A percentile compares a stretch with the other conserved stretches of the same genome.
phyloP scores from a whole-genome alignment of 352 stramenopile genomes.

The Peronospora farinosa region DNA sequence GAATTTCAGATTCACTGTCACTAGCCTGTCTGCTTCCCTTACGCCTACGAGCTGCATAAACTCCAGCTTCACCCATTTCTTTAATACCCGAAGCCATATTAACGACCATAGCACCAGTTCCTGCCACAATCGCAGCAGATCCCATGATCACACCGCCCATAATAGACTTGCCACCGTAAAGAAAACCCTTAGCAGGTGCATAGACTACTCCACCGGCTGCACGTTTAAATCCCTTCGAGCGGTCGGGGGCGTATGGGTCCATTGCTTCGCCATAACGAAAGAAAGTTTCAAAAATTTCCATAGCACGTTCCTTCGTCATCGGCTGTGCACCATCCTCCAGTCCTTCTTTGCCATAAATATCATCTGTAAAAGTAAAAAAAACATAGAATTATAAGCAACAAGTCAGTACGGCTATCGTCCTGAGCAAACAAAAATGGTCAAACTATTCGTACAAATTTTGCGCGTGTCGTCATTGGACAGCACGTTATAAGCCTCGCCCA shows the following conservation, averaged over 20 bases:
- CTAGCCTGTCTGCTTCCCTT: conserved; percentile 42
- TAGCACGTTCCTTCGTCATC: conserved; percentile 78
- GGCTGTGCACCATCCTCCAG: conserved; percentile 77
- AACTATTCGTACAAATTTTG: conserved; percentile 66
- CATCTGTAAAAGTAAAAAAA: conserved; percentile 41
- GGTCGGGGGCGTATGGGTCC: conserved; percentile 73
- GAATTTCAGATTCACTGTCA: conserved; percentile 35
- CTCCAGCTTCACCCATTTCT: conserved; percentile 81
- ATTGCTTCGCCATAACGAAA: conserved; percentile 82
- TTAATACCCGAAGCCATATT: conserved; percentile 80
- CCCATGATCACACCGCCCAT: conserved; percentile 81
- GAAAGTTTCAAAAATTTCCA: conserved; percentile 84
- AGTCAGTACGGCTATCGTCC: conserved; percentile 3
- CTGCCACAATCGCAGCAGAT: conserved; percentile 67
- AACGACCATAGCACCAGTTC: conserved; percentile 71
- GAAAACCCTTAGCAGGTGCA: conserved; percentile 67
- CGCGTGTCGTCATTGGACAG: conserved; percentile 88
- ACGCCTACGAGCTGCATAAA: conserved; percentile 64
- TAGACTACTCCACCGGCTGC: conserved; percentile 76
- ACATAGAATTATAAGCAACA: conserved; percentile 10
- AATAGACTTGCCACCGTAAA: conserved; percentile 82
- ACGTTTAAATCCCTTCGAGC: conserved; percentile 70
- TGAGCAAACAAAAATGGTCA: neutral
- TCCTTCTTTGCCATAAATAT: conserved; percentile 90
- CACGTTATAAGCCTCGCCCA: conserved; percentile 91